phyloP scores from a whole-genome alignment of 305 asterid genomes.

The Solanum hybrid region DNA sequence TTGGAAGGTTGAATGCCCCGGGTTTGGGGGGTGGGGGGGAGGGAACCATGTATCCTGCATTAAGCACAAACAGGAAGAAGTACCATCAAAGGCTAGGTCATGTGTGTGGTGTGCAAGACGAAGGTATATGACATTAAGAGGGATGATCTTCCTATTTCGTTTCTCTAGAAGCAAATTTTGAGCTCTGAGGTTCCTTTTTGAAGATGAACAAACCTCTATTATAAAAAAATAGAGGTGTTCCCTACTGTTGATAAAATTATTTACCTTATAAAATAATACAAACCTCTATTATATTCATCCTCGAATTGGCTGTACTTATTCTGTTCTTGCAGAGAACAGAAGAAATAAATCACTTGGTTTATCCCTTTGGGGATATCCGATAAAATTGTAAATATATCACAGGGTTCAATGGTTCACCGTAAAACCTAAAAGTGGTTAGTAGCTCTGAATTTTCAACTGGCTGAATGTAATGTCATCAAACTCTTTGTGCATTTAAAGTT shows the following conservation, averaged over 20 bases:
- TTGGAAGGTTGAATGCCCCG: not conserved
- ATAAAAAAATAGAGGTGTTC: not conserved
- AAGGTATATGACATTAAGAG: not conserved
- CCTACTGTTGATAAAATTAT: not conserved
- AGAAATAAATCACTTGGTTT: not conserved
- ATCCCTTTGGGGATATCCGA: constrained; percentile 30
- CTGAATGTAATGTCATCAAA: not conserved
- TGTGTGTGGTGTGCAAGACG: not conserved
- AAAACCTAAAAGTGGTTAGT: not conserved
- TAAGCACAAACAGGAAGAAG: not conserved
- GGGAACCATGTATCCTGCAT: not conserved
- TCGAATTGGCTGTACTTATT: not conserved
- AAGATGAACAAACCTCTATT: not conserved
- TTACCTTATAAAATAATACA: not conserved
- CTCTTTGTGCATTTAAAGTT: not conserved
- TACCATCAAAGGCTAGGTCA: not conserved
- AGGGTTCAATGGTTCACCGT: not conserved
- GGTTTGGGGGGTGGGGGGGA: not conserved
- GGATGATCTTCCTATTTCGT: not conserved
- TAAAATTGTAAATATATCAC: constrained; percentile 20
- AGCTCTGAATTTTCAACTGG: not conserved
- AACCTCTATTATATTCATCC: not conserved
- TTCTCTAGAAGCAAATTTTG: not conserved
- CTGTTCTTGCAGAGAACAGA: not conserved
- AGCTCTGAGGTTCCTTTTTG: not conserved